These are phyloP conservation scores for Hydnum rufescens DNA, from an alignment of 768 basidiomycete genomes.

Conservation along the genomic window DNA sequence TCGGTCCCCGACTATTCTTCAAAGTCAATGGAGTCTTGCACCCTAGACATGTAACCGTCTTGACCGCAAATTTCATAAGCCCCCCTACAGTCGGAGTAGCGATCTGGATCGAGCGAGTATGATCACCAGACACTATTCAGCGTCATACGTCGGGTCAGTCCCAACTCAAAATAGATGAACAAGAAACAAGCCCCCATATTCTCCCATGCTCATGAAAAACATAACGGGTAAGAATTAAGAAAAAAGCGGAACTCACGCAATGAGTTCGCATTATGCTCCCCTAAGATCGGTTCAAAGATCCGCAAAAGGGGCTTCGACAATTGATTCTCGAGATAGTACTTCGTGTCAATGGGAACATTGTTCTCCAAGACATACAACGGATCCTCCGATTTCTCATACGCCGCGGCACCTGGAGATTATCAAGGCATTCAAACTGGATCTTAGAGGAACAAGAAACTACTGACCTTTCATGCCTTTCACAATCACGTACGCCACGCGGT, in stretches of 20 bases:
- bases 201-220: too few species aligned
- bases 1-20: conserved; percentile 37
- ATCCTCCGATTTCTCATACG: conserved; percentile 97
- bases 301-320: conserved; percentile 90
- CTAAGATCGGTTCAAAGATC: conserved; percentile 95
- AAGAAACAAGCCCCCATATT: not conserved
- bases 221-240: not conserved
- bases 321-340: conserved; percentile 96
- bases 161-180: conserved; percentile 3
- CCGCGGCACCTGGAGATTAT: conserved; percentile 63
- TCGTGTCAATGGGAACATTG: conserved; percentile 93
- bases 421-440: not conserved
- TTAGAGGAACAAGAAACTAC: conserved; percentile 1
- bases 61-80: conserved; percentile 96
- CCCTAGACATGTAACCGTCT: conserved; percentile 83
- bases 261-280: conserved; percentile 61
- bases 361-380: conserved; percentile 95
- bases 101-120: conserved; percentile 87
- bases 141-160: too few species aligned
- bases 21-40: conserved; percentile 77
- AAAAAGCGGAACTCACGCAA: conserved; percentile 34
- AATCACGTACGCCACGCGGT: conserved; percentile 98
- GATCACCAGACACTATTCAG: conserved; percentile 72
- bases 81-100: conserved; percentile 94
- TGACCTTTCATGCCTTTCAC: conserved; percentile 86